Percentiles rank a stretch among this genome's conserved stretches.
These are phyloP conservation scores for Ceratobasidium papillatum DNA, from an alignment of 1,284 basidiomycete species.

Conservation along the genomic window DNA sequence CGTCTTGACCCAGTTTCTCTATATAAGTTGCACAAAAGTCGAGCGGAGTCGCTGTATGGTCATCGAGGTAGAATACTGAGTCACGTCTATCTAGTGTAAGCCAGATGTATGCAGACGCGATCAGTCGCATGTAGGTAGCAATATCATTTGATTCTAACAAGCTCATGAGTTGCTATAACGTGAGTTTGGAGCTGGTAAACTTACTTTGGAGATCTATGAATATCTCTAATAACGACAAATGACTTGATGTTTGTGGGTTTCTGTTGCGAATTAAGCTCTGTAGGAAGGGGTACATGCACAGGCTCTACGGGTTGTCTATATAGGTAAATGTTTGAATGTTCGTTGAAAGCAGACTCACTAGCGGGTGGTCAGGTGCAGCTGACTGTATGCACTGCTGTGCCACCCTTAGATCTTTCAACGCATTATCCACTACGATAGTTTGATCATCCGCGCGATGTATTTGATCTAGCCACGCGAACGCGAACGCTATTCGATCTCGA, in stretches of 20 bases:
- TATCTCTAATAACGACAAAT: background rate
- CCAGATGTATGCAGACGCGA: slow-evolving; percentile 34
- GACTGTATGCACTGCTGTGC: slow-evolving; percentile 4
- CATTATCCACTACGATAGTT: background rate
- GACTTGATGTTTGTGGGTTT: background rate
- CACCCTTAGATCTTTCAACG: slow-evolving; percentile 16
- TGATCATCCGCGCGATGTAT: slow-evolving; percentile 18
- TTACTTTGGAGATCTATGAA: slow-evolving; percentile 12
- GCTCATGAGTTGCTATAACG: background rate
- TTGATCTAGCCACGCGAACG: slow-evolving; percentile 24
- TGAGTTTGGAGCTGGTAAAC: background rate
- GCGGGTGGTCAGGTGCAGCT: slow-evolving; percentile 2
- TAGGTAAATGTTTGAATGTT: background rate
- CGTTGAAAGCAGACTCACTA: background rate
- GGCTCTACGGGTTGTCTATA: background rate
- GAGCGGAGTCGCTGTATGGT: background rate
- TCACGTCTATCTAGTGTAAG: slow-evolving; percentile 21
- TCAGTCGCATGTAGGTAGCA: slow-evolving; percentile 27
- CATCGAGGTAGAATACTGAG: slow-evolving; percentile 21
- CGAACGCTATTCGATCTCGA: slow-evolving; percentile 9
- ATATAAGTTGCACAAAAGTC: slow-evolving; percentile 8
- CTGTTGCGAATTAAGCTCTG: slow-evolving; percentile 19
- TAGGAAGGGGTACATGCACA: background rate
- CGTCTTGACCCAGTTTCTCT: slow-evolving; percentile 24
- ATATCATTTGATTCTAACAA: slow-evolving; percentile 26